Base-by-base conservation (phyloP, 176 grass and related monocot species). In the Aegilops speltoides region DNA sequence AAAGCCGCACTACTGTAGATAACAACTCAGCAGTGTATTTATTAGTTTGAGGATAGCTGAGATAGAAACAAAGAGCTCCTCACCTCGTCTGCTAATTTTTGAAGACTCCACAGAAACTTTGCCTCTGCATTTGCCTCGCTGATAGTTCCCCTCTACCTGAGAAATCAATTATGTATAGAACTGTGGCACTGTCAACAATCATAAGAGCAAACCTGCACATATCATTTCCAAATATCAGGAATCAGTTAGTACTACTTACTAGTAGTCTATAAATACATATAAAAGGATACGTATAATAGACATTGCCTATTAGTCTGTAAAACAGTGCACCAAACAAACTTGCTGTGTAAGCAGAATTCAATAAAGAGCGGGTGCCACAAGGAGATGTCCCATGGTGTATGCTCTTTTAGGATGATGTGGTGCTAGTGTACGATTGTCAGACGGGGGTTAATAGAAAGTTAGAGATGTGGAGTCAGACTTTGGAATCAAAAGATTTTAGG, bases 81-180 rank as follows among this genome's bases (percentile, higher is more conserved):
- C 15, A 95, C 96, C 91, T 95, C 93, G 60, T 98, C 97, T 22
- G 90, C 94, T 86, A 96, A 88, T 52, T 98, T 98, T 80, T 96
- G 94, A 68, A 98, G 96, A 77, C 97, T 98, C 48, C 97, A 93
- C 36, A 96, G 79, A 71, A 98, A 98, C 80, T 96, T 98, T 14
- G 97, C 94, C 94, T 90, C 83, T 98, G 92, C 97, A 99, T 96
- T 91, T 99, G 94, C 84, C 97, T 94, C 3, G 96, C 96, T 20
- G 97, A 99, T 64, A 96, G 77, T 76, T 99, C 94, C 69, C 96
- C 96, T 88, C 96, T 81, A 86, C 96, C 96, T 36, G 93, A 98
- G 90, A 98, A 98, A 91, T 98, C 92, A 79, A 92, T 96, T 88
- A 90, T 90, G 88, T 96, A 98, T 68, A 98, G 82, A 91, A 92